Evolutionary conservation across 2,329 filamentous ascomycete genomes (phyloP).

Genomic region (Pseudogymnoascus sp.): DNA sequence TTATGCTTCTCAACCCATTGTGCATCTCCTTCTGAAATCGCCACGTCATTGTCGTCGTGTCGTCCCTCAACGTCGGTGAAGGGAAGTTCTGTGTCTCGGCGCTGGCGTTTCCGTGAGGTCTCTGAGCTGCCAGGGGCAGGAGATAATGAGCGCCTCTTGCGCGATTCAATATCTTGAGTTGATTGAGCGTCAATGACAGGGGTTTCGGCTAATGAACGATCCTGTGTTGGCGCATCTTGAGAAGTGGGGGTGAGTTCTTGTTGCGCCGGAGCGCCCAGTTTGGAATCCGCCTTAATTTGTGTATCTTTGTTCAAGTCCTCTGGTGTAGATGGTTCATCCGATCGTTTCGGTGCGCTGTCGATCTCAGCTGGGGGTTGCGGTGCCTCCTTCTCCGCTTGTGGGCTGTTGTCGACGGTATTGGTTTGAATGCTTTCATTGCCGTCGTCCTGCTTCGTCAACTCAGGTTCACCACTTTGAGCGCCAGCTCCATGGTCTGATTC

Average conservation of each 20-base stretch:
- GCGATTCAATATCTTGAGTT: conserved; percentile 51
- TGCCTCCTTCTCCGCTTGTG: conserved; percentile 9
- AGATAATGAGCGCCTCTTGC: conserved; percentile 58
- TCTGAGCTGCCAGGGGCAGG: conserved; percentile 48
- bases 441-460: conserved; percentile 7
- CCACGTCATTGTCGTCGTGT: conserved; percentile 12
- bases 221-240: conserved; percentile 16
- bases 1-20: conserved; percentile 22
- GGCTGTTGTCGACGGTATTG: not conserved
- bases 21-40: conserved; percentile 15
- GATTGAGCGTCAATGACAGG: conserved; percentile 22
- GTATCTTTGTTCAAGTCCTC: not conserved
- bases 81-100: conserved; percentile 18
- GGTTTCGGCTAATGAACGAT: conserved; percentile 7
- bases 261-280: conserved; percentile 4
- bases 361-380: not conserved
- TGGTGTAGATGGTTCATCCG: not conserved
- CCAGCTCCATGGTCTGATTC: conserved; percentile 32
- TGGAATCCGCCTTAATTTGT: conserved; percentile 8
- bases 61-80: not conserved
- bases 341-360: not conserved
- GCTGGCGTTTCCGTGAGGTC: conserved; percentile 45
- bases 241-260: conserved; percentile 10
- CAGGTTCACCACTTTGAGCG: conserved; percentile 22
- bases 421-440: not conserved